These are phyloP conservation scores for Deinandra increscens DNA, from an alignment of 129 eudicot genomes.

Conservation along the genomic window DNA sequence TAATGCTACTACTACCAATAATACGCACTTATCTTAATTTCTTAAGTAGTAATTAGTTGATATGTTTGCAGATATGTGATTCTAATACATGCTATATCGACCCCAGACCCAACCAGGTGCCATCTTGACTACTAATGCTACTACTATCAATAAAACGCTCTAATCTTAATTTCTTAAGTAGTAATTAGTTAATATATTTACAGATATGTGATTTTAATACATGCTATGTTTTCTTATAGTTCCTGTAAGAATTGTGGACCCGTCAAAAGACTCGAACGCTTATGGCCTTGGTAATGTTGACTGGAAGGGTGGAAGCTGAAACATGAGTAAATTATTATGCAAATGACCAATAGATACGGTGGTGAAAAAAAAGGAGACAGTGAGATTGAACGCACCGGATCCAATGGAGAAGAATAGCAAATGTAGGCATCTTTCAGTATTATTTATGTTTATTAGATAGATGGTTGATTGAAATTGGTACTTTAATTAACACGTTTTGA, in stretches of 20 bases:
- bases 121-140: conserved; percentile 14
- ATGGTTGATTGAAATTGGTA: too few relatives aligned
- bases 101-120: conserved; percentile 87
- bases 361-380: conserved; percentile 84
- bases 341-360: conserved; percentile 48
- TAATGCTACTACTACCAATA: too few relatives aligned
- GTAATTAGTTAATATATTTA: background rate
- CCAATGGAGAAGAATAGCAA: conserved; percentile 83
- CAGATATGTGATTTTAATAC: background rate
- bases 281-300: conserved; percentile 79
- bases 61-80: too few relatives aligned
- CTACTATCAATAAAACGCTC: background rate
- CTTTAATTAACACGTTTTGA: too few relatives aligned
- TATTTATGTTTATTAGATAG: conserved; percentile 14
- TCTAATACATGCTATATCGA: too few relatives aligned
- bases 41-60: too few relatives aligned
- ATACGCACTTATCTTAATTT: too few relatives aligned
- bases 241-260: conserved; percentile 81
- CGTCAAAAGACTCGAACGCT: conserved; percentile 64
- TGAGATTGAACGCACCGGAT: conserved; percentile 79
- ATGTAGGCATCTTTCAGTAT: conserved; percentile 47
- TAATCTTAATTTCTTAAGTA: conserved; percentile 7
- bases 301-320: conserved; percentile 64
- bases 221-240: conserved; percentile 43
- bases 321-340: conserved; percentile 63